Percentiles rank a stretch among this genome's conserved stretches.
These are phyloP conservation scores for Xylaria grammica DNA, from an alignment of 495 filamentous ascomycete species.

Conservation along the genomic window DNA sequence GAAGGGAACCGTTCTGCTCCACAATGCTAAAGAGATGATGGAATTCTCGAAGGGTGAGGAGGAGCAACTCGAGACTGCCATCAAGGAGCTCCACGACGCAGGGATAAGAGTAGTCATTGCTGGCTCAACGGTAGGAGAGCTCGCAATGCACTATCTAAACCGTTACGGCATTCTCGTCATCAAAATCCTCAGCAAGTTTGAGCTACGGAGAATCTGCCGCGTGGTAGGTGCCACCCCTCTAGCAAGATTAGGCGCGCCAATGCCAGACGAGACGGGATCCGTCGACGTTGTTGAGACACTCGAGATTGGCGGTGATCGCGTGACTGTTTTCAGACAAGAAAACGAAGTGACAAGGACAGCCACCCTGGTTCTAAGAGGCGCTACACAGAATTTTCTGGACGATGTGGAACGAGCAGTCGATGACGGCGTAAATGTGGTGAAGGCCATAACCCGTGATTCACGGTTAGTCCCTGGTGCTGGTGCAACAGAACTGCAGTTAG, in stretches of 20 bases:
- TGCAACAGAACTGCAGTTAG: slow-evolving; percentile 92
- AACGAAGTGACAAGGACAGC: slow-evolving; percentile 89
- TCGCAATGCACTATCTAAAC: slow-evolving; percentile 97
- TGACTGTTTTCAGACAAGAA: slow-evolving; percentile 98
- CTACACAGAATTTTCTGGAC: slow-evolving; percentile 97
- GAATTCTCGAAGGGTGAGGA: slow-evolving; percentile 99
- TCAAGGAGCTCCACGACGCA: slow-evolving; percentile 95
- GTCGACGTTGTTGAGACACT: slow-evolving; percentile 96
- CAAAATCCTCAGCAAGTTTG: slow-evolving; percentile 98
- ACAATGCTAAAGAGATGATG: slow-evolving; percentile 98
- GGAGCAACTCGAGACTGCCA: slow-evolving; percentile 80
- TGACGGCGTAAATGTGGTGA: slow-evolving; percentile 98
- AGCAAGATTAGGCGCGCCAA: slow-evolving; percentile 92
- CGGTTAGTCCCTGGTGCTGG: slow-evolving; percentile 93
- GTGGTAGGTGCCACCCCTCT: slow-evolving; percentile 96
- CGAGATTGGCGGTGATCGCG: slow-evolving; percentile 97
- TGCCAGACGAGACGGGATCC: slow-evolving; percentile 98
- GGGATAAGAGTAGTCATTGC: slow-evolving; percentile 91
- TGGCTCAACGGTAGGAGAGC: slow-evolving; percentile 89
- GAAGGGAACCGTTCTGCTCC: slow-evolving; percentile 98
- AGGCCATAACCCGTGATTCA: slow-evolving; percentile 93
- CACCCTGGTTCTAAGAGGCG: slow-evolving; percentile 92
- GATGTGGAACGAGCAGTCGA: slow-evolving; percentile 97
- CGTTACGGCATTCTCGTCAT: slow-evolving; percentile 94
- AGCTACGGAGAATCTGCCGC: slow-evolving; percentile 89